Percentiles rank a stretch among this genome's conserved stretches.
Conservation (phyloP, 495 filamentous ascomycete genomes). For the Talaromyces proteolyticus region DNA sequence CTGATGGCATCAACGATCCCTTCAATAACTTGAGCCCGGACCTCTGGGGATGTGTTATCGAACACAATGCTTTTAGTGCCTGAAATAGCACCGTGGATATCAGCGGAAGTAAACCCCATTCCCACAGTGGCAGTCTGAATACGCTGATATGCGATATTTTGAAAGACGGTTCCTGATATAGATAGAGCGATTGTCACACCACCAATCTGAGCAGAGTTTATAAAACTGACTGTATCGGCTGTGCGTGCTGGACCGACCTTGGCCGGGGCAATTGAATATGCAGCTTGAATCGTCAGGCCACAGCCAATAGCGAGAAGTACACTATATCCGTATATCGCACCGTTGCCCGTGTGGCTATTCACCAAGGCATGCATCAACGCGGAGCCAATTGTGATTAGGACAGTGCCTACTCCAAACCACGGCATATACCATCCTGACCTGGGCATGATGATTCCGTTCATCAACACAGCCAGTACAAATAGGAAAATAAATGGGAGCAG, state of each 20-base stretch:
- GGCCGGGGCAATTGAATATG: constrained; percentile 43
- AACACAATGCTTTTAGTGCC: background rate
- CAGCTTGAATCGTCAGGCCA: constrained; percentile 38
- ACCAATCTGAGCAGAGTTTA: constrained; percentile 42
- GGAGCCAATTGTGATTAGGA: constrained; percentile 42
- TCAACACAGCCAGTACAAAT: constrained; percentile 37
- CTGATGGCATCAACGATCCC: constrained; percentile 5
- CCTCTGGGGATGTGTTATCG: background rate
- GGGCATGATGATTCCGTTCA: constrained; percentile 45
- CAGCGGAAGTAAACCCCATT: background rate
- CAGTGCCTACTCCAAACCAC: constrained; percentile 47
- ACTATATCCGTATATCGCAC: constrained; percentile 45
- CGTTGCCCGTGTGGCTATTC: constrained; percentile 23
- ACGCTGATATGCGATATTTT: background rate
- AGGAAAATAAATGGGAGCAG: constrained; percentile 54
- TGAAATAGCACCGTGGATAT: background rate
- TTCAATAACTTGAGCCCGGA: background rate
- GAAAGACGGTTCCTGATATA: constrained; percentile 45
- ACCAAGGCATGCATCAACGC: constrained; percentile 46
- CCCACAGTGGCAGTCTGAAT: background rate
- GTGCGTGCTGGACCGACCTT: constrained; percentile 24
- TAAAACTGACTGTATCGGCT: constrained; percentile 34
- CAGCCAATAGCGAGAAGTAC: constrained; percentile 44
- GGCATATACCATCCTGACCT: constrained; percentile 50
- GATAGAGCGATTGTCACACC: constrained; percentile 43